A percentile compares a stretch with the other conserved stretches of the same genome.
Evolutionary conservation across 495 filamentous ascomycete species (phyloP).

Genomic region (Lasiosphaeria ovina): DNA sequence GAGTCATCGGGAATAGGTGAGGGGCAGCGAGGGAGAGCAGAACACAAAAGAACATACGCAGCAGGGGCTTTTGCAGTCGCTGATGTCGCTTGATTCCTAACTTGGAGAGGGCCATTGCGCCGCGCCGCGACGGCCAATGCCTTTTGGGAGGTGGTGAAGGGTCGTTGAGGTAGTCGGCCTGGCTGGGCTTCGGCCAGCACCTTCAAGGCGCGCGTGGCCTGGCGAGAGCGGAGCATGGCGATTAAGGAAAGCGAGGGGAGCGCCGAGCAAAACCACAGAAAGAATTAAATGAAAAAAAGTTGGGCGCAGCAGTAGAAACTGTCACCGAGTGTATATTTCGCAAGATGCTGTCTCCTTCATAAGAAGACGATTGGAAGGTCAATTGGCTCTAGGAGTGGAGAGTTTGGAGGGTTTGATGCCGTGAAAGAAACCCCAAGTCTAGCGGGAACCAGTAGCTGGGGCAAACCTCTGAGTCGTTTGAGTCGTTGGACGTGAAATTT

Average conservation of each 20-base stretch:
- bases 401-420: slow-evolving; percentile 10
- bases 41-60: slow-evolving; percentile 15
- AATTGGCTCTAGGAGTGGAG: slow-evolving; percentile 17
- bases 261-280: slow-evolving; percentile 9
- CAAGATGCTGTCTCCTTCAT: slow-evolving; percentile 15
- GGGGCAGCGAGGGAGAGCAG: not conserved
- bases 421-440: slow-evolving; percentile 21
- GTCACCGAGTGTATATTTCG: slow-evolving; percentile 13
- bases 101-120: slow-evolving; percentile 28
- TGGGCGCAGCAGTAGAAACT: slow-evolving; percentile 12
- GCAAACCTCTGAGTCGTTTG: slow-evolving; percentile 22
- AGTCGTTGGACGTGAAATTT: slow-evolving; percentile 23
- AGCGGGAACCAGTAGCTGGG: slow-evolving; percentile 17
- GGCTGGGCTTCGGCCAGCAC: slow-evolving; percentile 40
- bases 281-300: slow-evolving; percentile 8
- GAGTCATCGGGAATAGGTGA: slow-evolving; percentile 21
- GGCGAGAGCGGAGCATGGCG: slow-evolving; percentile 44
- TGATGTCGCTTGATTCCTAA: slow-evolving; percentile 41
- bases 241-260: slow-evolving; percentile 18
- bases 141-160: slow-evolving; percentile 23
- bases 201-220: slow-evolving; percentile 43
- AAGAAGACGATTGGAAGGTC: slow-evolving; percentile 14
- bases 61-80: slow-evolving; percentile 26
- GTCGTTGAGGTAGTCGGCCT: slow-evolving; percentile 24
- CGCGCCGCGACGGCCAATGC: slow-evolving; percentile 27